Evolutionary conservation across 2,329 filamentous ascomycete genomes (phyloP).

Genomic region (Davidsoniella australis): DNA sequence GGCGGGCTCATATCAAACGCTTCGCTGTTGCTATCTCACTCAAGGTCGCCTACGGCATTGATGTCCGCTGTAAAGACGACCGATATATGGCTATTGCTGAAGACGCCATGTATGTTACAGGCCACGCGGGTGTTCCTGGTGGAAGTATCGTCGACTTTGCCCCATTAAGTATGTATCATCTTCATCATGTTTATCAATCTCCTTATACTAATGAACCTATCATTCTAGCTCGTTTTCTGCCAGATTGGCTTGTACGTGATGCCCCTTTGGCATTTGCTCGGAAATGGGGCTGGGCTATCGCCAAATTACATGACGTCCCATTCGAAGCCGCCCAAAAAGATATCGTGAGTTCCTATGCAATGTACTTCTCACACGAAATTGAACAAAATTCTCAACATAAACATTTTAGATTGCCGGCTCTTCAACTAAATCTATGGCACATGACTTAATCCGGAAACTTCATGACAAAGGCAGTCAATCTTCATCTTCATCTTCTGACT

Average conservation of each 20-base stretch:
- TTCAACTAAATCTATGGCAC: conserved; percentile 16
- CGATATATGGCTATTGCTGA: conserved; percentile 18
- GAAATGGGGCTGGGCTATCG: conserved; percentile 21
- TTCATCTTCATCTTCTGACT: too few relatives aligned
- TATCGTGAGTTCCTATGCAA: not conserved
- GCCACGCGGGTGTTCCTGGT: conserved; percentile 19
- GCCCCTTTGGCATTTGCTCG: conserved; percentile 17
- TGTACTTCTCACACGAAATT: not conserved
- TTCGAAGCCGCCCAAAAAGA: conserved; percentile 17
- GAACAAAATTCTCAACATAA: too few relatives aligned
- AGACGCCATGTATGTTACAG: conserved; percentile 19
- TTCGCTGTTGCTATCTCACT: not conserved
- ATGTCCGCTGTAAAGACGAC: not conserved
- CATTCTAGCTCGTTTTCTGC: not conserved
- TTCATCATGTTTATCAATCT: not conserved
- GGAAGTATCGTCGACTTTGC: conserved; percentile 28
- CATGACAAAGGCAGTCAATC: too few relatives aligned
- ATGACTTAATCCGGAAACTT: conserved; percentile 15
- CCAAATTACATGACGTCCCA: conserved; percentile 20
- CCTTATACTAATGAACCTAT: not conserved
- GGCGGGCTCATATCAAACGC: not conserved
- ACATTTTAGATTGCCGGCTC: conserved; percentile 4
- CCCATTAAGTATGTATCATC: conserved; percentile 19
- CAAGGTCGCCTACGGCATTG: conserved; percentile 6
- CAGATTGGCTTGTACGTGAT: not conserved